Conservation (phyloP, 306 rosid genomes). For the Benincasa hispida region DNA sequence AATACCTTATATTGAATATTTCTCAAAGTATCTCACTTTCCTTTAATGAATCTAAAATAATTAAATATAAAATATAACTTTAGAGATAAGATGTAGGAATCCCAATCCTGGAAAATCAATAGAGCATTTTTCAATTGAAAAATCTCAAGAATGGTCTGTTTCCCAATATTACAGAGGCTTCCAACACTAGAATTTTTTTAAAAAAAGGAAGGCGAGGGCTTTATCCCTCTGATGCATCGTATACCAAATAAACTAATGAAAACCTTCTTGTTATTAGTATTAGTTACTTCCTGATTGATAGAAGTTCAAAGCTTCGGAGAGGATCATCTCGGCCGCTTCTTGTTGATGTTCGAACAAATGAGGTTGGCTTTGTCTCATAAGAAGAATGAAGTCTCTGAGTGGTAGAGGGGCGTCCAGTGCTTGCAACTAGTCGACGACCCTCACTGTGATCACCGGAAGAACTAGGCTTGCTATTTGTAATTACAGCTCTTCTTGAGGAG, state of each 20-base stretch:
- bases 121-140: not conserved
- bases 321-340: conserved; percentile 73
- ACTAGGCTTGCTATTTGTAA: conserved; percentile 43
- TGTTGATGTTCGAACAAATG: conserved; percentile 26
- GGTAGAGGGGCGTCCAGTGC: conserved; percentile 42
- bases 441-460: conserved; percentile 62
- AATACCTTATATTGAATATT: not conserved
- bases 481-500: conserved; percentile 59
- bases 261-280: conserved; percentile 17
- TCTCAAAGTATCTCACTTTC: not conserved
- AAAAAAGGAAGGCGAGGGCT: too few relatives aligned
- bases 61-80: not conserved
- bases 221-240: conserved; percentile 13
- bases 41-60: not conserved
- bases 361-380: conserved; percentile 38
- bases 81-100: not conserved
- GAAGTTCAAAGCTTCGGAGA: conserved; percentile 78
- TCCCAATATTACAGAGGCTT: not conserved
- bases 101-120: not conserved
- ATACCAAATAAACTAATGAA: not conserved
- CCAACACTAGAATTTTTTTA: too few relatives aligned
- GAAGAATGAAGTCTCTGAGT: conserved; percentile 38
- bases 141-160: not conserved
- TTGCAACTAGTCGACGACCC: conserved; percentile 44
- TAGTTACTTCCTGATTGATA: conserved; percentile 65